phyloP scores from a whole-genome alignment of 495 filamentous ascomycete species.

The Penicillium parvum region DNA sequence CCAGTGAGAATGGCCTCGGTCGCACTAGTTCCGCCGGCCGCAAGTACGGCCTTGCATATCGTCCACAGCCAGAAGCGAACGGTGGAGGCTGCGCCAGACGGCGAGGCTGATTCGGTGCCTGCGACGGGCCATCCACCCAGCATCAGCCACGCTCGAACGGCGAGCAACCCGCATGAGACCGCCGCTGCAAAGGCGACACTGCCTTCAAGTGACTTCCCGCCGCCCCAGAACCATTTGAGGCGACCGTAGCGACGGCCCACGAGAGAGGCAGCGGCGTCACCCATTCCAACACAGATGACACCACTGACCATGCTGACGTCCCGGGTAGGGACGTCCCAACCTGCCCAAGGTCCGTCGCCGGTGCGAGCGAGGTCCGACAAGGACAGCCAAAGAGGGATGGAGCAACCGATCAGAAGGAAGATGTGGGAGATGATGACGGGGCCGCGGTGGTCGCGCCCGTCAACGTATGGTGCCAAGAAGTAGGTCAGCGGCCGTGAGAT shows the following conservation, averaged over 20 bases:
- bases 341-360: slow-evolving; percentile 49
- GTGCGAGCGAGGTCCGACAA: slow-evolving; percentile 59
- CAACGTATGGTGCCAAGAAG: slow-evolving; percentile 90
- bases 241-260: slow-evolving; percentile 83
- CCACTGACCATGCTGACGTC: slow-evolving; percentile 87
- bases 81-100: slow-evolving; percentile 11
- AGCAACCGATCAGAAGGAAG: slow-evolving; percentile 93
- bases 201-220: slow-evolving; percentile 92
- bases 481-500: slow-evolving; percentile 74
- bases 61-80: slow-evolving; percentile 35
- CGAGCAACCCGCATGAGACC: slow-evolving; percentile 66
- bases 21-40: slow-evolving; percentile 77
- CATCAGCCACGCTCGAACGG: slow-evolving; percentile 70
- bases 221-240: slow-evolving; percentile 93
- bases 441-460: slow-evolving; percentile 86
- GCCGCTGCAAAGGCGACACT: slow-evolving; percentile 79
- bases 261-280: slow-evolving; percentile 91
- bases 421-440: slow-evolving; percentile 95
- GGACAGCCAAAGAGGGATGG: slow-evolving; percentile 89
- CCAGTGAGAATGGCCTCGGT: slow-evolving; percentile 95
- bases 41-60: slow-evolving; percentile 57
- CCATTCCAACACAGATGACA: slow-evolving; percentile 89
- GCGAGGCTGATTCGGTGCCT: slow-evolving; percentile 20
- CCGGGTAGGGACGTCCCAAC: slow-evolving; percentile 66
- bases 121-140: slow-evolving; percentile 63